Conservation (phyloP, 345 rosid species). For the Camelina hispida region DNA sequence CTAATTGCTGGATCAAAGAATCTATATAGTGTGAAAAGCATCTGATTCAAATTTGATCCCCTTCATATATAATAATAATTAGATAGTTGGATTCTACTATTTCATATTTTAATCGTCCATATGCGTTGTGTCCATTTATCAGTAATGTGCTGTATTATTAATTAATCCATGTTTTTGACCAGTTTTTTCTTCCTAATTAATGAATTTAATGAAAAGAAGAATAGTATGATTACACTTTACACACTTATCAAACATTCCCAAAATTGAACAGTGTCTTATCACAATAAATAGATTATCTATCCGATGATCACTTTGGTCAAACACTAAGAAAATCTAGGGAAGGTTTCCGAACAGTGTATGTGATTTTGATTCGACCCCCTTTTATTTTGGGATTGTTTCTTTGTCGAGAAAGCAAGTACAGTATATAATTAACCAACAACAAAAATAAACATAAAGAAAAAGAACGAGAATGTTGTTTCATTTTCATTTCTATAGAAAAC, state of each 20-base stretch:
- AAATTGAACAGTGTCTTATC: constrained; percentile 16
- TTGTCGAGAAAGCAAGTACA: constrained; percentile 21
- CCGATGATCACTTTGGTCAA: constrained; percentile 33
- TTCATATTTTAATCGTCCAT: constrained; percentile 33
- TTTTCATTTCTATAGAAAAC: not conserved
- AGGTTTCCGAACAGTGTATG: not conserved
- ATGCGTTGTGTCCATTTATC: constrained; percentile 6
- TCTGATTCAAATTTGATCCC: constrained; percentile 39
- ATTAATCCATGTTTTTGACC: constrained; percentile 25
- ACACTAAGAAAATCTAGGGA: constrained; percentile 22
- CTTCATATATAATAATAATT: constrained; percentile 17
- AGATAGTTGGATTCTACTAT: constrained; percentile 38
- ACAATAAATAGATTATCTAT: constrained; percentile 12
- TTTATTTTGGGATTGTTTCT: constrained; percentile 14
- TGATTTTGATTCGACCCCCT: constrained; percentile 15
- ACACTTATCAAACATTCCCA: constrained; percentile 21
- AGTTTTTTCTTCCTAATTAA: not conserved
- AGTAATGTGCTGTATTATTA: constrained; percentile 12
- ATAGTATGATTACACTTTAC: not conserved
- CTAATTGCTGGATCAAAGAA: constrained; percentile 20
- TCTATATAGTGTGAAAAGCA: constrained; percentile 44
- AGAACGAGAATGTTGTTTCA: not conserved
- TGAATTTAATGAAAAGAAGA: constrained; percentile 11
- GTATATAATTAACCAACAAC: constrained; percentile 5
- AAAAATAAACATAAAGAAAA: constrained; percentile 9